These are phyloP conservation scores for Zelopaecilomyces penicillatus DNA, from an alignment of 2,329 filamentous ascomycete species.

Conservation along the genomic window DNA sequence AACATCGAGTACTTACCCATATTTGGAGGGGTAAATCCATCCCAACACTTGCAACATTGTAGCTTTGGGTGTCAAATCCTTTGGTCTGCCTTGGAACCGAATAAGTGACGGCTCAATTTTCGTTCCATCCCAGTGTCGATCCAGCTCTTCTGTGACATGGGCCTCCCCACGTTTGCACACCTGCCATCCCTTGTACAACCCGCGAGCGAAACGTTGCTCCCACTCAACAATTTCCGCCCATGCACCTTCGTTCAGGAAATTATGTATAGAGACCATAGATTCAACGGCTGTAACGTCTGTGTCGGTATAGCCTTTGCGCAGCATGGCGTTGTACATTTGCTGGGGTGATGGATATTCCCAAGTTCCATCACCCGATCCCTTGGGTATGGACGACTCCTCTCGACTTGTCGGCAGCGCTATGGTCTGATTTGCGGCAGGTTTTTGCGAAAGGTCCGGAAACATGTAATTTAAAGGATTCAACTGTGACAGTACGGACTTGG, in stretches of 20 bases:
- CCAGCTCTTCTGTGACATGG: conserved; percentile 37
- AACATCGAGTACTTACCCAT: conserved; percentile 47
- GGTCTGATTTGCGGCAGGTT: conserved; percentile 63
- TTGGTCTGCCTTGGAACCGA: conserved; percentile 80
- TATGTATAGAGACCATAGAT: conserved; percentile 95
- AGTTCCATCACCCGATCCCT: conserved; percentile 65
- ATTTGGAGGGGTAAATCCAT: conserved; percentile 70
- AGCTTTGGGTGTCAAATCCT: conserved; percentile 87
- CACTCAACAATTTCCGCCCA: conserved; percentile 93
- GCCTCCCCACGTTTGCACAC: conserved; percentile 68
- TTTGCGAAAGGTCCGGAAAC: conserved; percentile 79
- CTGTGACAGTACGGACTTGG: conserved; percentile 44
- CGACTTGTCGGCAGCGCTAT: conserved; percentile 68
- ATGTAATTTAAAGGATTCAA: conserved; percentile 83
- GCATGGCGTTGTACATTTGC: conserved; percentile 98
- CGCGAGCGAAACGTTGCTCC: conserved; percentile 77
- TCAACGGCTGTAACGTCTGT: conserved; percentile 90
- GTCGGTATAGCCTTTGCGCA: conserved; percentile 92
- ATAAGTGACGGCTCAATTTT: conserved; percentile 63
- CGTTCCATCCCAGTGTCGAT: conserved; percentile 45
- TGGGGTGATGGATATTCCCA: conserved; percentile 99
- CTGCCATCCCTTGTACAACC: conserved; percentile 63
- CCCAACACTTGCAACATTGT: conserved; percentile 74
- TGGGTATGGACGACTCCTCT: conserved; percentile 85
- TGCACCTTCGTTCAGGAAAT: conserved; percentile 95